A percentile compares a stretch with the other conserved stretches of the same genome.
Conservation (phyloP, 2,329 filamentous ascomycete species). For the Ceratocystis eucalypticola region DNA sequence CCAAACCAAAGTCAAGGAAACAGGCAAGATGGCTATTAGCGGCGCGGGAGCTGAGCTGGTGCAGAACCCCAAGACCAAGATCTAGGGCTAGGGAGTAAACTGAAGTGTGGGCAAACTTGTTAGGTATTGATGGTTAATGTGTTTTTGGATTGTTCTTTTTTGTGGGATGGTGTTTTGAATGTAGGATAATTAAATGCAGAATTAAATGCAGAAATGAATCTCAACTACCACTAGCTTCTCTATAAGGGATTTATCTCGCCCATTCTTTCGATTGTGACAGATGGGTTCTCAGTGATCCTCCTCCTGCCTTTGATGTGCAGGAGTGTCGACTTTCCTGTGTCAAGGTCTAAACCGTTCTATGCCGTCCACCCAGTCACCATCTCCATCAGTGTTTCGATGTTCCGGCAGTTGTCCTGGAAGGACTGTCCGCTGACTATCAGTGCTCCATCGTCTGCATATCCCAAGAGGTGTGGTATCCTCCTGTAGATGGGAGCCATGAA, state of each 20-base stretch:
- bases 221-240: background rate
- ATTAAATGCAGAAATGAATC: background rate
- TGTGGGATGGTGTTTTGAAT: background rate
- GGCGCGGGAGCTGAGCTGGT: slow-evolving; percentile 68
- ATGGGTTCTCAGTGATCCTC: too few relatives aligned
- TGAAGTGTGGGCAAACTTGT: background rate
- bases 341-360: too few relatives aligned
- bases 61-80: slow-evolving; percentile 16
- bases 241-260: background rate
- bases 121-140: background rate
- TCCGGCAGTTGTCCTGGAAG: too few relatives aligned
- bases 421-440: accelerated
- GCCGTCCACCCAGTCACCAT: too few relatives aligned
- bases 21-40: slow-evolving; percentile 74
- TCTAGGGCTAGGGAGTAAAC: background rate
- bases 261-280: too few relatives aligned
- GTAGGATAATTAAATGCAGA: background rate
- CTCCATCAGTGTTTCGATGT: accelerated
- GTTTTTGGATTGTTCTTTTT: background rate
- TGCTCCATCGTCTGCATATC: too few relatives aligned
- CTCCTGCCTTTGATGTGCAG: too few relatives aligned
- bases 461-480: too few relatives aligned
- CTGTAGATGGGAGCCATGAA: too few relatives aligned
- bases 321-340: too few relatives aligned
- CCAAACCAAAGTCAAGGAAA: slow-evolving; percentile 83